phyloP scores from a whole-genome alignment of 768 basidiomycete species.

The Sarcodon aspratus region DNA sequence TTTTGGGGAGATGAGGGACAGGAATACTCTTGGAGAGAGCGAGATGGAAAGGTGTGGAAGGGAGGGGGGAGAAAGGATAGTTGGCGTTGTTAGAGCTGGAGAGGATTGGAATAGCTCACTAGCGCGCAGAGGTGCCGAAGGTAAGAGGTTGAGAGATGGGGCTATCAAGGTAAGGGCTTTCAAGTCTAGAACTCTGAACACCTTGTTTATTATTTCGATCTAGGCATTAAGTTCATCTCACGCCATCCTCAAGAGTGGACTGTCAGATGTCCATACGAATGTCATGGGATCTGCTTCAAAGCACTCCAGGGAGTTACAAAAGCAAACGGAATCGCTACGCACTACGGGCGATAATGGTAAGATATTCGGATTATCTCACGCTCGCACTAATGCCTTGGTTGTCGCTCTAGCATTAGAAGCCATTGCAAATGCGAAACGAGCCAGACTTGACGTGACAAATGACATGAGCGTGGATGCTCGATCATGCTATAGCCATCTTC shows the following conservation, averaged over 20 bases:
- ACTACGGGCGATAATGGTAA: constrained; percentile 33
- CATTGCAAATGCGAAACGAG: constrained; percentile 51
- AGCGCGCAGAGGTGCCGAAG: constrained; percentile 35
- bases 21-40: constrained; percentile 44
- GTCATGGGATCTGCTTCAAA: constrained; percentile 34
- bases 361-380: constrained; percentile 6
- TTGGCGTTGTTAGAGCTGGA: constrained; percentile 28
- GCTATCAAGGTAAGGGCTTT: constrained; percentile 39
- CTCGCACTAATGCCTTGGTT: not conserved
- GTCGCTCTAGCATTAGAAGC: constrained; percentile 43
- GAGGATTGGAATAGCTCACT: constrained; percentile 28
- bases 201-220: constrained; percentile 4
- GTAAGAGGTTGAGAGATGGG: constrained; percentile 44
- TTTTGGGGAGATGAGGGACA: constrained; percentile 38
- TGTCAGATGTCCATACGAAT: constrained; percentile 32
- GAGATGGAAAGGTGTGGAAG: constrained; percentile 34
- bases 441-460: constrained; percentile 49
- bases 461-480: constrained; percentile 37
- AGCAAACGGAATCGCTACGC: constrained; percentile 32
- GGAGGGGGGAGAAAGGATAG: constrained; percentile 36
- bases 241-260: constrained; percentile 26
- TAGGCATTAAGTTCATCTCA: constrained; percentile 33
- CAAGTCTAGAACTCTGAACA: not conserved
- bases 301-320: constrained; percentile 41
- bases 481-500: constrained; percentile 38